A percentile compares a stretch with the other conserved stretches of the same genome.
Conservation (phyloP, 345 rosid species). For the Litchi chinensis region DNA sequence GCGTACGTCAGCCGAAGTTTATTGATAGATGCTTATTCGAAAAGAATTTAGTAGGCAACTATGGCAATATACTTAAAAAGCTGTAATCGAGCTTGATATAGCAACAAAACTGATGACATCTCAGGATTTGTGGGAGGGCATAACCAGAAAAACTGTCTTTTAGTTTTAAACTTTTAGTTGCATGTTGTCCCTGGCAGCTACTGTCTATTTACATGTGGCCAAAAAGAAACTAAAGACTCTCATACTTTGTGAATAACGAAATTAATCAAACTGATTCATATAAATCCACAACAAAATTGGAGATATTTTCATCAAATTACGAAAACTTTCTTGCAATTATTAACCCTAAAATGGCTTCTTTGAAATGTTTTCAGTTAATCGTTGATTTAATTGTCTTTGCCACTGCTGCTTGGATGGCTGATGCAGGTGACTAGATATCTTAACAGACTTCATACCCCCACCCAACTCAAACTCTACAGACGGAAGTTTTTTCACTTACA, state of each 20-base stretch:
- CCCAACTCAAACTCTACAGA: not conserved
- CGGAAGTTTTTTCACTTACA: not conserved
- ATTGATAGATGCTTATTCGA: too few relatives aligned
- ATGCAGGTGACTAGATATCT: slow-evolving; percentile 20
- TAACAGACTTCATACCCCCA: slow-evolving; percentile 18
- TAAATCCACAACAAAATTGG: not conserved
- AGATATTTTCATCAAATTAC: not conserved
- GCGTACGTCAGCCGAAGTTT: too few relatives aligned
- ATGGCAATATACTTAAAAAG: not conserved
- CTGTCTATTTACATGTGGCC: not conserved
- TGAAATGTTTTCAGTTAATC: not conserved
- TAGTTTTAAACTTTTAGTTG: not conserved
- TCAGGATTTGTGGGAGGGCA: not conserved
- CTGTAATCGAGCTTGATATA: not conserved
- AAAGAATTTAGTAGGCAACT: not conserved
- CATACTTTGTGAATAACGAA: not conserved
- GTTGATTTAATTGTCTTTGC: not conserved
- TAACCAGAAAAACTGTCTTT: not conserved
- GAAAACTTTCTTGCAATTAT: not conserved
- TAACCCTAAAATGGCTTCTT: not conserved
- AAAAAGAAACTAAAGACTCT: too few relatives aligned
- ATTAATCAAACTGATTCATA: not conserved
- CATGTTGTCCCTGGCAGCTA: not conserved
- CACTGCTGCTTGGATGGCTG: not conserved
- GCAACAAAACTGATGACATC: not conserved